Evolutionary conservation across 2,329 filamentous ascomycete species (phyloP), one percentile per base, ranked within the genome.

Genomic region (Nemania sp.): DNA sequence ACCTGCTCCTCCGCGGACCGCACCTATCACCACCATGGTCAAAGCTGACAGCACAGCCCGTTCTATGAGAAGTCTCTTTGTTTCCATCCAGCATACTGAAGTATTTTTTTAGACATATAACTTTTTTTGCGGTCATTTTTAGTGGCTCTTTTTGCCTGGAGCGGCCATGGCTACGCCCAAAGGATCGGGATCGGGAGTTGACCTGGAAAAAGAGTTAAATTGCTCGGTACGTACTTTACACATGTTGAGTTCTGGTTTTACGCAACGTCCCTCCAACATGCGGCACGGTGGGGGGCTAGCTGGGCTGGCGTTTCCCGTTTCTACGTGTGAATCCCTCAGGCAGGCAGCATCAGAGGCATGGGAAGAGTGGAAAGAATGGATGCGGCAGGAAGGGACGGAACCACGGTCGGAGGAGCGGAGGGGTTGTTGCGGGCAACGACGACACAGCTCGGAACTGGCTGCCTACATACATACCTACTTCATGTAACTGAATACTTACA

Each of bases 171-270:
- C 81, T 70, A 74, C 79, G 7, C 25, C 25, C 66, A 76, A 79
- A 71, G 81, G 78, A 68, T 76, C 79, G 64, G 81, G 78, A 68
- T 76, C 79, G 64, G 80, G 78, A 60, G 75, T 87, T 71, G 91
- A 96, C 76, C 82, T 97, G 69, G 95, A 97, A 79, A 94, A 89
- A 77, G 95, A 99, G 84, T 81, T 98, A 78, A 93, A 90, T 55
- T 98, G 94, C 80, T 96, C 94, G 74, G 93, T 97, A 84, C 79
- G 90, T 86, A 43, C 47, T 17, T 54, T 39, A 4, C 12, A 39
- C 18, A 15, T 53, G 34, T 12, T 12, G 13, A 4, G 2, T 20
- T 54, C 50, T 59, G 54, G 13, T 15, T 29, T 60, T 54, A 20
- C 29, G 42, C 62, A 47, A 43, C 59, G 58, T 59, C 59, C 54